Evolutionary conservation across 148 eudicot species (phyloP).

Genomic region (Simmondsia chinensis): DNA sequence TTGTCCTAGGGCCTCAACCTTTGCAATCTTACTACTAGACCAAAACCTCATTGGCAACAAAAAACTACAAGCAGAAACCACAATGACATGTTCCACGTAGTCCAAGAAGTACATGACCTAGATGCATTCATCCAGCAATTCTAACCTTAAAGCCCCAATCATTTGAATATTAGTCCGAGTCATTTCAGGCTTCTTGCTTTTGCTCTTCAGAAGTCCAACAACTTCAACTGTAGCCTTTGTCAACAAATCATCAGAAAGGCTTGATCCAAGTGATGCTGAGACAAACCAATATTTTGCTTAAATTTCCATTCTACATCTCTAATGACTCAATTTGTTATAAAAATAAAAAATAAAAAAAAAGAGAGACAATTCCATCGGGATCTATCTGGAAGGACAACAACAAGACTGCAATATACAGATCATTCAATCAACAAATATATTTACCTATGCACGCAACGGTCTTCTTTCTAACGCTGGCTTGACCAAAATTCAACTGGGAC

Average conservation of each 20-base stretch:
- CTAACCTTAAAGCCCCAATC: constrained; percentile 93
- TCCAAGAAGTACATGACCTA: too few relatives aligned
- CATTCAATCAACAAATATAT: background rate
- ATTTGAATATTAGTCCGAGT: constrained; percentile 91
- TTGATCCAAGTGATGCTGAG: constrained; percentile 91
- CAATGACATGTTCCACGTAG: too few relatives aligned
- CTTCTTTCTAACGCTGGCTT: constrained; percentile 93
- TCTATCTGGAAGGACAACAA: background rate
- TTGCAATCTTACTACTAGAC: too few relatives aligned
- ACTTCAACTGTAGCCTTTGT: constrained; percentile 89
- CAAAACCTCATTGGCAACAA: too few relatives aligned
- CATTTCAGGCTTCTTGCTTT: constrained; percentile 69
- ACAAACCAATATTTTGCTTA: background rate
- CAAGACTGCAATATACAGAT: background rate
- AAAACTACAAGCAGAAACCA: too few relatives aligned
- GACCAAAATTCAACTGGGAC: constrained; percentile 80
- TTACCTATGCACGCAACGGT: constrained; percentile 92
- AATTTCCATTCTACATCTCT: background rate
- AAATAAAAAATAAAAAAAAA: background rate
- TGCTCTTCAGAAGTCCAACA: constrained; percentile 61
- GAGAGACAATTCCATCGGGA: background rate
- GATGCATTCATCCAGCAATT: too few relatives aligned
- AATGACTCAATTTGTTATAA: too few relatives aligned
- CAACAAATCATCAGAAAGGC: constrained; percentile 95
- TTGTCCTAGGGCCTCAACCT: too few relatives aligned